phyloP scores from a whole-genome alignment of 192 early-diverging fungal species.

The Backusella psychrophila region DNA sequence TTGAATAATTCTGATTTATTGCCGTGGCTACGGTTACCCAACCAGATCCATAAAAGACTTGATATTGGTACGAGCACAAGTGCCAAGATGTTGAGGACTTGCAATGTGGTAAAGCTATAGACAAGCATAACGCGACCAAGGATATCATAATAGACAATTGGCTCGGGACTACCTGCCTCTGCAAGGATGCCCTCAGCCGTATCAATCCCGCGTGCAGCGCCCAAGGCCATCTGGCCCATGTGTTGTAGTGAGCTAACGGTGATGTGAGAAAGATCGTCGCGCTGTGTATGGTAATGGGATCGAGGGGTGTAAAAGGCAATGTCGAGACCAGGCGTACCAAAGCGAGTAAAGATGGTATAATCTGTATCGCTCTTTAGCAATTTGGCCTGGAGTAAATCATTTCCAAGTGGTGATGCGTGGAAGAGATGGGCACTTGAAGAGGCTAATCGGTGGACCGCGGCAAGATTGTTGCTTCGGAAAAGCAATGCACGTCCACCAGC shows the following conservation, averaged over 20 bases:
- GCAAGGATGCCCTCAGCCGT: conserved; percentile 36
- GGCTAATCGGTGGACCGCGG: conserved; percentile 32
- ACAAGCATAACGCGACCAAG: conserved; percentile 43
- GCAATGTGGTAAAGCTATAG: conserved; percentile 27
- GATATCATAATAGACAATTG: conserved; percentile 49
- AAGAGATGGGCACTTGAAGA: conserved; percentile 50
- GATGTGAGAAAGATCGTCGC: conserved; percentile 52
- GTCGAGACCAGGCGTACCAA: conserved; percentile 64
- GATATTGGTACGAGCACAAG: conserved; percentile 27
- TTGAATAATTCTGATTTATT: background rate
- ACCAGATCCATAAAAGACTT: conserved; percentile 3
- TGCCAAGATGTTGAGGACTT: conserved; percentile 16
- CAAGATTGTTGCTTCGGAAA: conserved; percentile 50
- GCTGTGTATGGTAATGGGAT: conserved; percentile 62
- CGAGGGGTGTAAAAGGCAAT: conserved; percentile 64
- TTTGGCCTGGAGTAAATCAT: conserved; percentile 58
- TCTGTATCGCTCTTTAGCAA: conserved; percentile 53
- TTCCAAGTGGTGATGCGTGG: conserved; percentile 63
- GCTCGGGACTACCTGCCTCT: conserved; percentile 26
- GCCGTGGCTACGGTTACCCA: background rate
- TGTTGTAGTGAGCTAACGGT: conserved; percentile 54
- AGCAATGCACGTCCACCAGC: conserved; percentile 67
- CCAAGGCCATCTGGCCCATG: conserved; percentile 61
- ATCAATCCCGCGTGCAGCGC: conserved; percentile 48
- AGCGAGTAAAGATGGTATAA: conserved; percentile 58